Conservation (phyloP, 108 stramenopile species). For the Nitzschia palea region DNA sequence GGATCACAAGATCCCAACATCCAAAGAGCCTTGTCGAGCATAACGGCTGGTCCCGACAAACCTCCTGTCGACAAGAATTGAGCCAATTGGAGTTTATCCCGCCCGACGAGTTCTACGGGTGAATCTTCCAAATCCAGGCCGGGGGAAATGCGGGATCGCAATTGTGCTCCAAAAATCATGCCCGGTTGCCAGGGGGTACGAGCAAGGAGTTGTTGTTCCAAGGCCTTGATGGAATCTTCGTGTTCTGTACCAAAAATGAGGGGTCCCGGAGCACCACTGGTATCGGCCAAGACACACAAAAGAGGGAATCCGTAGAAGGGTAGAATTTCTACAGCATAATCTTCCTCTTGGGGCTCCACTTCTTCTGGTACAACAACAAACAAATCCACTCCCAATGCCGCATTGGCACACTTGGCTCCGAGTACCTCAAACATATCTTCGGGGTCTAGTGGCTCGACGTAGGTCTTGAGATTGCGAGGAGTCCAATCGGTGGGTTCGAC, state of each 20-base stretch:
- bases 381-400: constrained; percentile 52
- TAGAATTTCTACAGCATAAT: neutral
- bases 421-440: constrained; percentile 36
- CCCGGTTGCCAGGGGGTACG: constrained; percentile 29
- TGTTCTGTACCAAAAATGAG: constrained; percentile 28
- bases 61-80: constrained; percentile 30
- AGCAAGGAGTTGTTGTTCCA: constrained; percentile 36
- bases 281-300: constrained; percentile 34
- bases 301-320: constrained; percentile 41
- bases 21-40: constrained; percentile 33
- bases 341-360: neutral
- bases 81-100: constrained; percentile 24
- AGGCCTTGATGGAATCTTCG: neutral
- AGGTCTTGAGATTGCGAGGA: constrained; percentile 18
- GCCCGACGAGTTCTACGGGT: constrained; percentile 15
- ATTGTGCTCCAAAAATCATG: constrained; percentile 38
- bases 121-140: constrained; percentile 41
- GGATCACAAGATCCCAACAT: constrained; percentile 48
- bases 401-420: constrained; percentile 37
- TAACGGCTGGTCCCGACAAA: constrained; percentile 39
- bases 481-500: constrained; percentile 32
- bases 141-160: constrained; percentile 44
- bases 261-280: constrained; percentile 52
- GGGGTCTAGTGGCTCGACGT: constrained; percentile 8
- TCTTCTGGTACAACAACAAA: constrained; percentile 29